Evolutionary conservation across 768 basidiomycete genomes (phyloP), one percentile per base, ranked within the genome.

Genomic region (Rhodosporidiobolus odoratus): DNA sequence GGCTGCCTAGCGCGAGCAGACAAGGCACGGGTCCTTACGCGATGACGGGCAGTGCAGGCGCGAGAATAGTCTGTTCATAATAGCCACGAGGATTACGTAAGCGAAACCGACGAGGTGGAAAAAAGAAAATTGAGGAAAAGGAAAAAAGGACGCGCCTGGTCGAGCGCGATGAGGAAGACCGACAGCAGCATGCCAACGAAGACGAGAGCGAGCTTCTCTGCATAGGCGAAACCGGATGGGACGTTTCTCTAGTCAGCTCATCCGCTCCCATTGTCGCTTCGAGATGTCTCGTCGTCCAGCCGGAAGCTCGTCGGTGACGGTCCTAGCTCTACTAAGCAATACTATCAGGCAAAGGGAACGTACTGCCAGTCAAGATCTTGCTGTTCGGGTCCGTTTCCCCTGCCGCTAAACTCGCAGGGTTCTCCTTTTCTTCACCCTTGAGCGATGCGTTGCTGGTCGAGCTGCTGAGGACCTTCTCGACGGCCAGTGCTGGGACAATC

Each of bases 161-260:
- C 75, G 17, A 75, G 72, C 1, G 72, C 74, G 68, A 76, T 74
- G 16, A 71, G 66, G 58, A 74, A 66, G 35, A 76, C 66, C 32
- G 66, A 66, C 3, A 76, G 47, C 4, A 63, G 52, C 63, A 64
- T 59, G 27, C 57, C 65, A n/a, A 17, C 4, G 25, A 62, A 72
- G n/a, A 66, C 62, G 27, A 68, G 47, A 1, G 19, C 61, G 50
- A 72, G 68, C 38, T 58, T 63, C 40, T 34, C 57, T 63, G 57
- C 10, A 17, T n/a, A 1, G 4, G 7, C 19, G 8, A 13, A 23
- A n/a, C 35, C n/a, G 19, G 13, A 50, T 25, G 15, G 48, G n/a
- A 50, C 9, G n/a, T n/a, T 17, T 12, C 12, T 17, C 21, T 12
- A 13, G n/a, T 13, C 48, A 25, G 23, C 48, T 7, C n/a, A 9